These are phyloP conservation scores for Singerocomus inundabilis DNA, from an alignment of 1,284 basidiomycete species.

Conservation along the genomic window DNA sequence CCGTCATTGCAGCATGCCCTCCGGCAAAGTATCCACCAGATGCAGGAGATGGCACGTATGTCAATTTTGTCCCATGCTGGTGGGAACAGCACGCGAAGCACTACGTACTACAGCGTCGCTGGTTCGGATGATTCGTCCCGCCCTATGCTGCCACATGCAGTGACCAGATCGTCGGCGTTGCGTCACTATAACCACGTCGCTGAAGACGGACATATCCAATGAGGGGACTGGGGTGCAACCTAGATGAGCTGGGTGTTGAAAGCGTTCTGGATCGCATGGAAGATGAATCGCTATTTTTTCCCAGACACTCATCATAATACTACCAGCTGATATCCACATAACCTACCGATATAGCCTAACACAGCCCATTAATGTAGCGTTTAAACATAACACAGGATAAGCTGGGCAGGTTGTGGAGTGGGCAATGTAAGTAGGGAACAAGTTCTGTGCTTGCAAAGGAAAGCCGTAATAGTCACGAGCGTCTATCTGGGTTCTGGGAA, in stretches of 20 bases:
- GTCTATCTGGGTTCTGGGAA: constrained; percentile 13
- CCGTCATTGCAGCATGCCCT: constrained; percentile 56
- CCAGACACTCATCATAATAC: background rate
- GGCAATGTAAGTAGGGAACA: background rate
- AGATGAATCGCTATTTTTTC: background rate
- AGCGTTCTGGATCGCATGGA: background rate
- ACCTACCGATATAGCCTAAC: background rate
- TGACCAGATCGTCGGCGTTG: constrained; percentile 52
- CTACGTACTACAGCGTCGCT: constrained; percentile 42
- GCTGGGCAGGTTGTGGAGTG: background rate
- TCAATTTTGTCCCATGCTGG: constrained; percentile 56
- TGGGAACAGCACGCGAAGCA: constrained; percentile 44
- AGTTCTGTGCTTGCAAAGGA: background rate
- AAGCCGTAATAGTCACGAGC: background rate
- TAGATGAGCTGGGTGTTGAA: background rate
- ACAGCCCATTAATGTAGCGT: background rate
- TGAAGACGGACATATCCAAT: background rate
- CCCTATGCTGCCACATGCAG: constrained; percentile 49
- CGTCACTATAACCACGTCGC: constrained; percentile 25
- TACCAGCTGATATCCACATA: too few species aligned
- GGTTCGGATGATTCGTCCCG: constrained; percentile 54
- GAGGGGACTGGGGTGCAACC: background rate
- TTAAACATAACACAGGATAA: background rate
- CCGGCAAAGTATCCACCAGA: constrained; percentile 73
- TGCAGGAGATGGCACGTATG: constrained; percentile 68